These are phyloP conservation scores for Ephemerocybe angulata DNA, from an alignment of 768 basidiomycete species.

Conservation along the genomic window DNA sequence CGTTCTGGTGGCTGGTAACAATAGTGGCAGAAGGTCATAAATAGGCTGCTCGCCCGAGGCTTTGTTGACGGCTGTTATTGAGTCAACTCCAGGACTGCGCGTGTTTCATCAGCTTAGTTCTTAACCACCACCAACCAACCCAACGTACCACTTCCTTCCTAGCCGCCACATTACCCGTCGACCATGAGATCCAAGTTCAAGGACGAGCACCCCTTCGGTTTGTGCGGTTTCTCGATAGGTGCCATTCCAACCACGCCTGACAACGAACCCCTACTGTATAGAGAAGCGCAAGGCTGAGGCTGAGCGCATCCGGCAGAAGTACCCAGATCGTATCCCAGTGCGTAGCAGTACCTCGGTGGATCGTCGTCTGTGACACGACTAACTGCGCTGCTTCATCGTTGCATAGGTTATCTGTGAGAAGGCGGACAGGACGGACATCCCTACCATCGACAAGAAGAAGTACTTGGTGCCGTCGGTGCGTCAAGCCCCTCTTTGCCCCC, in stretches of 20 bases:
- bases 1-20: not conserved
- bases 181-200: constrained; percentile 93
- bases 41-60: not conserved
- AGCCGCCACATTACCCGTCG: constrained; percentile 9
- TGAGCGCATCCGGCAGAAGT: constrained; percentile 97
- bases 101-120: constrained; percentile 25
- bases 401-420: constrained; percentile 97
- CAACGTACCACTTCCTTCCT: constrained; percentile 5
- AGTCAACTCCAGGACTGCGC: constrained; percentile 33
- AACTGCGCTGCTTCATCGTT: constrained; percentile 12
- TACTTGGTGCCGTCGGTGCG: constrained; percentile 95
- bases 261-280: constrained; percentile 41
- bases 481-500: constrained; percentile 4
- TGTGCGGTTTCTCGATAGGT: constrained; percentile 24
- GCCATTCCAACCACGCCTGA: constrained; percentile 26
- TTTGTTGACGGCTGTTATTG: constrained; percentile 38
- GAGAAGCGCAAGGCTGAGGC: constrained; percentile 99
- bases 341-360: constrained; percentile 28
- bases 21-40: constrained; percentile 1
- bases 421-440: constrained; percentile 96
- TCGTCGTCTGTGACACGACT: not conserved
- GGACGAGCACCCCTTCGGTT: constrained; percentile 99
- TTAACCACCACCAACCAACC: constrained; percentile 14
- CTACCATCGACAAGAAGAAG: constrained; percentile 99
- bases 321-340: constrained; percentile 96